Percentiles rank a stretch among this genome's conserved stretches.
These are phyloP conservation scores for Clarireedia sp. DNA, from an alignment of 2,329 filamentous ascomycete species.

Conservation along the genomic window DNA sequence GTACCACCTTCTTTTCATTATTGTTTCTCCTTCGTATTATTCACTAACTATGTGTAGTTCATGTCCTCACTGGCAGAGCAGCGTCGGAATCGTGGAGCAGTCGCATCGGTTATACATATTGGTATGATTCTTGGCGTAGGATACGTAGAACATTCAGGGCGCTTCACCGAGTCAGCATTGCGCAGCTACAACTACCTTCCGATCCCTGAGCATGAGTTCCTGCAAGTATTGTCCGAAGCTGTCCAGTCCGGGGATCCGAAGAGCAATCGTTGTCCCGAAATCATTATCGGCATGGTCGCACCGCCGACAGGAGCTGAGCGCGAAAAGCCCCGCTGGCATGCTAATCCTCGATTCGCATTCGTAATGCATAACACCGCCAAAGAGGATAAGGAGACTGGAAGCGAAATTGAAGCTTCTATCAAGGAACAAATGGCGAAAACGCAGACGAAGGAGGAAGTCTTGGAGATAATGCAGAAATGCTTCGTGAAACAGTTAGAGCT, in stretches of 20 bases:
- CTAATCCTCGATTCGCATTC: not conserved
- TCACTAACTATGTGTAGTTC: constrained; percentile 24
- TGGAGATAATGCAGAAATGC: not conserved
- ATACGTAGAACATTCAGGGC: constrained; percentile 22
- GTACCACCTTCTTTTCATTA: not conserved
- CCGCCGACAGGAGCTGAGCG: not conserved
- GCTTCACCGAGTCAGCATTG: not conserved
- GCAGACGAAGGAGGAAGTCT: not conserved
- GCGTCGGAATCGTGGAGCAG: constrained; percentile 33
- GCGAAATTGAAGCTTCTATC: not conserved
- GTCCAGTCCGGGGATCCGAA: constrained; percentile 29
- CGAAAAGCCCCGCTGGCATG: not conserved
- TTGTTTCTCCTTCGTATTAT: not conserved
- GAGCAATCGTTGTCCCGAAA: not conserved
- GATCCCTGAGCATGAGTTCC: constrained; percentile 33
- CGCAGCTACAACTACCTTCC: not conserved
- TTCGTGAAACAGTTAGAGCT: not conserved
- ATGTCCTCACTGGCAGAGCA: constrained; percentile 35
- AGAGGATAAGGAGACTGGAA: not conserved
- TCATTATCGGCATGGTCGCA: constrained; percentile 5
- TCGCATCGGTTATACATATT: constrained; percentile 43
- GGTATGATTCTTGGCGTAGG: constrained; percentile 40
- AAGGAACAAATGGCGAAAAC: constrained; percentile 2
- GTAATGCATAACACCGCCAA: not conserved
- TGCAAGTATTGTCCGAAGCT: constrained; percentile 36